phyloP scores from a whole-genome alignment of 176 grass and related monocot species.

The Melocanna baccifera region DNA sequence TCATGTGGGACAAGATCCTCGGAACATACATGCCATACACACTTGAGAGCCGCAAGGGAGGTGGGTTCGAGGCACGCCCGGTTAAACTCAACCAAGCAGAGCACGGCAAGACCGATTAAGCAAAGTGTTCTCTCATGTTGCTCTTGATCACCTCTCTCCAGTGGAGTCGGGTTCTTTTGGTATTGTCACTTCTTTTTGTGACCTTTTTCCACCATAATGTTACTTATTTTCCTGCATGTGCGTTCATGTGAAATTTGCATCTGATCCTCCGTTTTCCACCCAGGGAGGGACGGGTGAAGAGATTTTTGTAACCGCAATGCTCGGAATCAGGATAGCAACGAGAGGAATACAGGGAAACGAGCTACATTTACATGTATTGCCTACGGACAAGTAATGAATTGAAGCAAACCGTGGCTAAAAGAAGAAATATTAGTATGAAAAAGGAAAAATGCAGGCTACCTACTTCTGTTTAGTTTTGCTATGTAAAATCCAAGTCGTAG shows the following conservation, averaged over 20 bases:
- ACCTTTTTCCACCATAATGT: too few relatives aligned
- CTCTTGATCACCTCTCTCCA: too few relatives aligned
- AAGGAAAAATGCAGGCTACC: too few relatives aligned
- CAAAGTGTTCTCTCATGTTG: background rate
- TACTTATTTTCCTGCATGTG: too few relatives aligned
- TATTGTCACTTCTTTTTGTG: too few relatives aligned
- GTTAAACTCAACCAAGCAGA: conserved; percentile 39
- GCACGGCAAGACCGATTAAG: conserved; percentile 41
- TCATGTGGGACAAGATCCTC: conserved; percentile 68
- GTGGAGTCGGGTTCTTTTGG: too few relatives aligned
- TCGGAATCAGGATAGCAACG: too few relatives aligned
- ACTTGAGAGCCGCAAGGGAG: conserved; percentile 58
- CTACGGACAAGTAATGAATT: background rate
- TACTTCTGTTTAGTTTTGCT: background rate
- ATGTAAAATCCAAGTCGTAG: background rate
- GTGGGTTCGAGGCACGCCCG: conserved; percentile 51
- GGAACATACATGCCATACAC: conserved; percentile 70
- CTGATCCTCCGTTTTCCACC: background rate
- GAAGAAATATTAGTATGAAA: background rate
- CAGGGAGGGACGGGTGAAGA: background rate
- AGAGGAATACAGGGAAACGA: background rate
- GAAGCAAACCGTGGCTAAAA: background rate
- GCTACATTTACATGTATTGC: background rate
- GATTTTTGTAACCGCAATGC: background rate
- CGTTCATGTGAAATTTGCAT: too few relatives aligned